phyloP scores from a whole-genome alignment of 495 filamentous ascomycete genomes.

The Chaetomidium leptoderma region DNA sequence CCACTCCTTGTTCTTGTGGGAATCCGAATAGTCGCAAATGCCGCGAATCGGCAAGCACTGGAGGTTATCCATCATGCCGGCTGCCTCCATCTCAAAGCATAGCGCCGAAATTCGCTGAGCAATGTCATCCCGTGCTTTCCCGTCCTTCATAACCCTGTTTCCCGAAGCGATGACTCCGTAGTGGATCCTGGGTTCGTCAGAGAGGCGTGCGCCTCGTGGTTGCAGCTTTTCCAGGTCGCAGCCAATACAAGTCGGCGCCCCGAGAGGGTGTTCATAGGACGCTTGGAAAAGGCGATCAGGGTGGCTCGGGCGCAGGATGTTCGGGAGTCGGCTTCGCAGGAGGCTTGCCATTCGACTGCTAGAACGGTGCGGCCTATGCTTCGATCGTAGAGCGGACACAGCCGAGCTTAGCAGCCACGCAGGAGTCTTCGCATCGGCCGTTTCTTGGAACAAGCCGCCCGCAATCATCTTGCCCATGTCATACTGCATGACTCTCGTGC shows the following conservation, averaged over 20 bases:
- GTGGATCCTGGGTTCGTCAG: slow-evolving; percentile 22
- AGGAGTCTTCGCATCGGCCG: slow-evolving; percentile 9
- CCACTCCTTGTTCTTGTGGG: slow-evolving; percentile 39
- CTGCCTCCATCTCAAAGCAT: slow-evolving; percentile 34
- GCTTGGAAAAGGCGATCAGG: slow-evolving; percentile 13
- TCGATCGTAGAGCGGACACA: slow-evolving; percentile 11
- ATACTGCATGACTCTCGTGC: slow-evolving; percentile 42
- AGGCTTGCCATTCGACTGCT: slow-evolving; percentile 12
- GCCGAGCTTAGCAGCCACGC: slow-evolving; percentile 11
- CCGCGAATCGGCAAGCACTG: slow-evolving; percentile 36
- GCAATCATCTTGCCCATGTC: slow-evolving; percentile 25
- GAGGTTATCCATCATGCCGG: slow-evolving; percentile 22
- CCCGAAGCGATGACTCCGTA: slow-evolving; percentile 44
- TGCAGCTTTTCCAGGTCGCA: slow-evolving; percentile 14
- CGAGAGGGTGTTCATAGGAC: slow-evolving; percentile 11
- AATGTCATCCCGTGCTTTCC: slow-evolving; percentile 31
- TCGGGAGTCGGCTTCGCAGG: slow-evolving; percentile 14
- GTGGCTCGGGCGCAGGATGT: slow-evolving; percentile 5
- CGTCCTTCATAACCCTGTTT: slow-evolving; percentile 39
- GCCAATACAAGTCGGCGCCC: slow-evolving; percentile 7
- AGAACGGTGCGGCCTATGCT: neutral
- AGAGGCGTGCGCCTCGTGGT: slow-evolving; percentile 5
- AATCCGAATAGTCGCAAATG: slow-evolving; percentile 41
- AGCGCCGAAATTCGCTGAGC: slow-evolving; percentile 14
- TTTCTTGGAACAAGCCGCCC: slow-evolving; percentile 13